These are phyloP conservation scores for Mycena belliarum DNA, from an alignment of 768 basidiomycete genomes.

Conservation along the genomic window DNA sequence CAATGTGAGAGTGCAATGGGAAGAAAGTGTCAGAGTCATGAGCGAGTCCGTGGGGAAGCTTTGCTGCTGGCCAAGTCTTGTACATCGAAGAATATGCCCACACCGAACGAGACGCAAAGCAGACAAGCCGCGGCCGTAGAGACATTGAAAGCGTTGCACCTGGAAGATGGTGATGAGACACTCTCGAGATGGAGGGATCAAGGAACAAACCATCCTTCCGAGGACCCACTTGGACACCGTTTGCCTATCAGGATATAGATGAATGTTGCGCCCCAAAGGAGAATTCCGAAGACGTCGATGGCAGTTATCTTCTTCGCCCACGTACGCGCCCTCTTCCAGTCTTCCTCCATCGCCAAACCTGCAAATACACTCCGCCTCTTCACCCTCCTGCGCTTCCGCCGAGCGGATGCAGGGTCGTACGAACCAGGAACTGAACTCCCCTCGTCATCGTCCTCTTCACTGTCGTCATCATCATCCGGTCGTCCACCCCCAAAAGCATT, in stretches of 20 bases:
- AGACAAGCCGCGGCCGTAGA: slow-evolving; percentile 65
- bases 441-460: slow-evolving; percentile 40
- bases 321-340: slow-evolving; percentile 58
- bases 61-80: slow-evolving; percentile 66
- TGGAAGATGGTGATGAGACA: slow-evolving; percentile 25
- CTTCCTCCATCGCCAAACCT: slow-evolving; percentile 62
- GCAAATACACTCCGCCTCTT: slow-evolving; percentile 54
- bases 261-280: slow-evolving; percentile 61
- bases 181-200: neutral
- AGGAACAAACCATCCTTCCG: slow-evolving; percentile 61
- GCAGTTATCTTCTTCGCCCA: slow-evolving; percentile 53
- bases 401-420: slow-evolving; percentile 29
- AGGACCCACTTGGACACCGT: slow-evolving; percentile 62
- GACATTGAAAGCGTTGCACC: slow-evolving; percentile 74
- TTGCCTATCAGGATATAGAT: slow-evolving; percentile 61
- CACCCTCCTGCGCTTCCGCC: slow-evolving; percentile 38
- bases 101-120: slow-evolving; percentile 52
- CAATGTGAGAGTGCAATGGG: neutral
- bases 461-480: slow-evolving; percentile 39
- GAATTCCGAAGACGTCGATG: slow-evolving; percentile 47
- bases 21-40: slow-evolving; percentile 24
- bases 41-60: slow-evolving; percentile 61
- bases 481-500: slow-evolving; percentile 47
- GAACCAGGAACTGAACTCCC: slow-evolving; percentile 38
- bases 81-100: slow-evolving; percentile 64